Evolutionary conservation across 176 grass and related monocot species (phyloP).

Genomic region (sorghum (Sorghum bicolor)): Sorghum_bicolor_NCBIv3 NC_012870.2:16652001-16652500

Average conservation of each 20-base stretch:
- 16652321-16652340: neutral
- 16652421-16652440: neutral
- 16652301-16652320: neutral
- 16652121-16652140: neutral
- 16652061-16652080: conserved; percentile 14
- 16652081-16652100: neutral
- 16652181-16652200: conserved; percentile 64
- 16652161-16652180: conserved; percentile 63
- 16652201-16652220: conserved; percentile 78
- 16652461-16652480: neutral
- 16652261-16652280: neutral
- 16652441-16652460: neutral
- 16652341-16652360: neutral
- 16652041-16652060: conserved; percentile 12
- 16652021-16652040: conserved; percentile 10
- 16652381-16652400: conserved; percentile 20
- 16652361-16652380: neutral
- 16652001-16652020: conserved; percentile 8
- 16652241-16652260: conserved; percentile 67
- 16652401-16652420: neutral
- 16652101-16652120: conserved; percentile 5
- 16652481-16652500: neutral
- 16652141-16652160: conserved; percentile 57
- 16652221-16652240: conserved; percentile 70
- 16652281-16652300: too few relatives aligned